Evolutionary conservation across 345 rosid genomes (phyloP).

Genomic region (Brassica incana): DNA sequence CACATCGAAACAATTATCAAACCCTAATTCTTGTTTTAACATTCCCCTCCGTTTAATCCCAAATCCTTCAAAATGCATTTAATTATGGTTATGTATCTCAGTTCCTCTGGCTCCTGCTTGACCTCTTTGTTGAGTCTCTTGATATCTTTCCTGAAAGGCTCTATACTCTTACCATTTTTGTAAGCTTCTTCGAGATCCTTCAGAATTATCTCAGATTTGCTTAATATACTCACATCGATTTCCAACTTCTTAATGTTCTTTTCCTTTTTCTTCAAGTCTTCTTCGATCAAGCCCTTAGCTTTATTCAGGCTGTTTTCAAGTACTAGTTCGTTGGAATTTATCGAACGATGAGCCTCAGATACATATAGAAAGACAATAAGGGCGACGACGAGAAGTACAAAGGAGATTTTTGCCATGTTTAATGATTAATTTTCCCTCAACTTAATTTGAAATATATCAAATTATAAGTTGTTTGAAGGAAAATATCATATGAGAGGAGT

Average conservation of each 20-base stretch:
- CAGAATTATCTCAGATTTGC: slow-evolving; percentile 7
- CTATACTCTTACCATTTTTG: slow-evolving; percentile 18
- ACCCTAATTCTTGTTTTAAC: neutral
- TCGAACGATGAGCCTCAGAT: slow-evolving; percentile 21
- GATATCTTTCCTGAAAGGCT: slow-evolving; percentile 2
- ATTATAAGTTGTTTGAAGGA: slow-evolving; percentile 17
- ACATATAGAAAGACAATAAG: slow-evolving; percentile 19
- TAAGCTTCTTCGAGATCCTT: slow-evolving; percentile 25
- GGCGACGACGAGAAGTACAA: slow-evolving; percentile 17
- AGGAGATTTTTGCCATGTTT: slow-evolving; percentile 34
- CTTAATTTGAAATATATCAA: slow-evolving; percentile 23
- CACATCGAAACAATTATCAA: neutral
- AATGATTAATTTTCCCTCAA: slow-evolving; percentile 19
- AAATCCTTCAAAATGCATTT: slow-evolving; percentile 28
- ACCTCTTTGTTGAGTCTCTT: slow-evolving; percentile 16
- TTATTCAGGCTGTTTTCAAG: neutral
- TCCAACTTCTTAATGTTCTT: slow-evolving; percentile 16
- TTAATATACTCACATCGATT: neutral
- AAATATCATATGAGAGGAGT: slow-evolving; percentile 1
- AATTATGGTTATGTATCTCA: slow-evolving; percentile 6
- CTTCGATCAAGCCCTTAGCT: slow-evolving; percentile 16
- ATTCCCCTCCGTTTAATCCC: slow-evolving; percentile 25
- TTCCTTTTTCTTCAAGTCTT: slow-evolving; percentile 18
- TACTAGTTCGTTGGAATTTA: neutral
- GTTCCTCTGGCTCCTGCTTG: neutral